Evolutionary conservation across 2,329 filamentous ascomycete genomes (phyloP).

Genomic region (Ophiognomonia clavigignenti-juglandacearum): DNA sequence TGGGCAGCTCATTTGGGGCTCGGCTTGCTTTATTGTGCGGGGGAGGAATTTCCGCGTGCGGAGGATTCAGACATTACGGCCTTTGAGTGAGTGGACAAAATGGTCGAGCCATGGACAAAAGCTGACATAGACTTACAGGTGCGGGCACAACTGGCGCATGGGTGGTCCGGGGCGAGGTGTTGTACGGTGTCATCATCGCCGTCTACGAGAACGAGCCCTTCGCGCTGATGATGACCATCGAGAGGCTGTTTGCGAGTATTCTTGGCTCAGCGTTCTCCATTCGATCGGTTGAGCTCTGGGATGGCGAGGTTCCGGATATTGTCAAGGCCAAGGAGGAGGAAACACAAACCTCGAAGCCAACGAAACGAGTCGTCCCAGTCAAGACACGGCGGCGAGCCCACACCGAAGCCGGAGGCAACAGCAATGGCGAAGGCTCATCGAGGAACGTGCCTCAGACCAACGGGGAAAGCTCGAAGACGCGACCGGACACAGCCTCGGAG

Average conservation of each 20-base stretch:
- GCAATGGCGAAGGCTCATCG: not conserved
- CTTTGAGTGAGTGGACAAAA: not conserved
- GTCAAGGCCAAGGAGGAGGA: not conserved
- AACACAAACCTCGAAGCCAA: not conserved
- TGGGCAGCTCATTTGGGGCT: conserved; percentile 10
- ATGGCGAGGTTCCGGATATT: conserved; percentile 1
- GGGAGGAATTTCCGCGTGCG: conserved; percentile 9
- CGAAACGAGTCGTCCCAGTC: not conserved
- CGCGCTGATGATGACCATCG: conserved; percentile 11
- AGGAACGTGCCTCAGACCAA: not conserved
- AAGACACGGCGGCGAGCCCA: not conserved
- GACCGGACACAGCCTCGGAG: not conserved
- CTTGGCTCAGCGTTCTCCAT: conserved; percentile 10
- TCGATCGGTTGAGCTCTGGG: conserved; percentile 13
- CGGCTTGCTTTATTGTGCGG: conserved; percentile 7
- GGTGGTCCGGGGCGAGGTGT: conserved; percentile 10
- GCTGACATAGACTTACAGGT: not conserved
- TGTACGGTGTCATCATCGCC: conserved; percentile 11
- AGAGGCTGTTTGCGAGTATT: conserved; percentile 8
- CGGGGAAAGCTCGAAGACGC: not conserved
- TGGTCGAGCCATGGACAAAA: rapidly evolving
- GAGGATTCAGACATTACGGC: conserved; percentile 3
- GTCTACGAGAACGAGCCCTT: conserved; percentile 12
- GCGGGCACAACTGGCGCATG: conserved; percentile 8
- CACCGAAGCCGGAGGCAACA: not conserved